phyloP scores from a whole-genome alignment of 2,329 filamentous ascomycete genomes.

The Fusarium avenaceum region DNA sequence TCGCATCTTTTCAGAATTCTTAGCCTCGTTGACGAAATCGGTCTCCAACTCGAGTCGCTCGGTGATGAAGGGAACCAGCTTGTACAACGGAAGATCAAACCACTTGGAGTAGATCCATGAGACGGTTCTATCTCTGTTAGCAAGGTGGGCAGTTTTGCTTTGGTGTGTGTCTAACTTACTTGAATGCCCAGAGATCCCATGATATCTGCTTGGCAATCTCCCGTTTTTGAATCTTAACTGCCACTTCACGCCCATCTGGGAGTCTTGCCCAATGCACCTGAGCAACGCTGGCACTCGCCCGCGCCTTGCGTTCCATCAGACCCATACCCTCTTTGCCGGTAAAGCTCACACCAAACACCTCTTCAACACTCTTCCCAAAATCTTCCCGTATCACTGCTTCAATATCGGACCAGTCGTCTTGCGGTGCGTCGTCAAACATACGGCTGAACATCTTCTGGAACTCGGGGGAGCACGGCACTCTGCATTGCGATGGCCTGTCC shows the following conservation, averaged over 20 bases:
- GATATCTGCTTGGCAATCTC: slow-evolving; percentile 92
- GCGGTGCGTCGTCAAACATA: slow-evolving; percentile 98
- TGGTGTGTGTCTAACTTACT: slow-evolving; percentile 63
- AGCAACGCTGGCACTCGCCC: slow-evolving; percentile 90
- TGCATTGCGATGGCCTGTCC: slow-evolving; percentile 99
- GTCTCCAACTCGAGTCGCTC: slow-evolving; percentile 94
- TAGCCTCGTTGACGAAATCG: slow-evolving; percentile 92
- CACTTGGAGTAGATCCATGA: slow-evolving; percentile 84
- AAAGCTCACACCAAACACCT: slow-evolving; percentile 93
- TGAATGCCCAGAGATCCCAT: slow-evolving; percentile 97
- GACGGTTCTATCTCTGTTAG: slow-evolving; percentile 71
- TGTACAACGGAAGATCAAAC: slow-evolving; percentile 95
- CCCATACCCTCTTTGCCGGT: slow-evolving; percentile 76
- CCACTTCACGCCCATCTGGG: slow-evolving; percentile 88
- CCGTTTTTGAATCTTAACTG: slow-evolving; percentile 95
- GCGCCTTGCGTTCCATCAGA: slow-evolving; percentile 70
- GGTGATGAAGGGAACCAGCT: slow-evolving; percentile 89
- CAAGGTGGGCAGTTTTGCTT: not conserved
- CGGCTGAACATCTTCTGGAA: slow-evolving; percentile 96
- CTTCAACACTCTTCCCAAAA: slow-evolving; percentile 87
- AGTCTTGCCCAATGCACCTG: slow-evolving; percentile 96
- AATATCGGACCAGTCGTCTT: slow-evolving; percentile 89
- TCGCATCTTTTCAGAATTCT: slow-evolving; percentile 89
- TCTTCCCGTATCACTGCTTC: slow-evolving; percentile 89
- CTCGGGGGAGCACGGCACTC: slow-evolving; percentile 90